phyloP scores from a whole-genome alignment of 768 basidiomycete species.

The Exsudoporus frostii region DNA sequence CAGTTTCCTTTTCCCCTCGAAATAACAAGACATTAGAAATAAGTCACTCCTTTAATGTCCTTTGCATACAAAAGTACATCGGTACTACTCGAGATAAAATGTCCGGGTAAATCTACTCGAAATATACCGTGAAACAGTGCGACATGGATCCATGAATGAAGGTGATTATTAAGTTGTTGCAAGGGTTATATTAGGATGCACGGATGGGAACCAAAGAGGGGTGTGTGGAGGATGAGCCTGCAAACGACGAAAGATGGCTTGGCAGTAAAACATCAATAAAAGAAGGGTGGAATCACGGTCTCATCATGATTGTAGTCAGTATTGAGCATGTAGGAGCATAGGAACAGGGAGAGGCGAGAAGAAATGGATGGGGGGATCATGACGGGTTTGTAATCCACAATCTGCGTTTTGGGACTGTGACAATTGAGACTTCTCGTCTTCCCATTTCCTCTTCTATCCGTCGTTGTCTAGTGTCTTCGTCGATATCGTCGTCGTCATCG shows the following conservation, averaged over 20 bases:
- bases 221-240: slow-evolving; percentile 4
- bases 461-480: slow-evolving; percentile 70
- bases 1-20: neutral
- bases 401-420: slow-evolving; percentile 70
- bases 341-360: neutral
- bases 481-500: slow-evolving; percentile 66
- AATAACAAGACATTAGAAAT: slow-evolving; percentile 23
- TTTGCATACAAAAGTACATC: slow-evolving; percentile 36
- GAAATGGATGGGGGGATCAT: slow-evolving; percentile 20
- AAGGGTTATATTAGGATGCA: slow-evolving; percentile 27
- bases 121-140: slow-evolving; percentile 36
- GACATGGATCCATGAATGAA: slow-evolving; percentile 30
- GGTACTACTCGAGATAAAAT: slow-evolving; percentile 29
- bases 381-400: slow-evolving; percentile 72
- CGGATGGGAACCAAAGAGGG: slow-evolving; percentile 1
- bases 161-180: slow-evolving; percentile 25
- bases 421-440: slow-evolving; percentile 79
- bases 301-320: slow-evolving; percentile 22
- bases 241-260: slow-evolving; percentile 11
- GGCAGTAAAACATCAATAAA: slow-evolving; percentile 16
- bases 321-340: slow-evolving; percentile 16
- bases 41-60: slow-evolving; percentile 38
- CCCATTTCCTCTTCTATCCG: slow-evolving; percentile 81
- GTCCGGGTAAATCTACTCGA: slow-evolving; percentile 36
- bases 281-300: slow-evolving; percentile 4